Base-by-base conservation (phyloP, 331 rosid species). In the Malus hybrid region DNA sequence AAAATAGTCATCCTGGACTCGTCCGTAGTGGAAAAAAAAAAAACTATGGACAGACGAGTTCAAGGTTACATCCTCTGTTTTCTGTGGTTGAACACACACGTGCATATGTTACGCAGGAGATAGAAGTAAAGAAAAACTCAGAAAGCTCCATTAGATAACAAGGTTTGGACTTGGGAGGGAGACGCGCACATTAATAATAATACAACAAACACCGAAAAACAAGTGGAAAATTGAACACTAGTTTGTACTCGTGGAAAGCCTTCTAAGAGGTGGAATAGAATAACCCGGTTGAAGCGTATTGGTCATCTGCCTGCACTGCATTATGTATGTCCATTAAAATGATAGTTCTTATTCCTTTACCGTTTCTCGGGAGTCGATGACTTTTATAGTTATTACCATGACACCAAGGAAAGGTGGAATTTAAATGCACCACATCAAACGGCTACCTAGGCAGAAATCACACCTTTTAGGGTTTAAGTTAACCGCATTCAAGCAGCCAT, bases 401-500 rank as follows among this genome's bases (percentile, higher is more conserved):
- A 14, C 53, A 48, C 53, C 53, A 48, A 14, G 14, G 7, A 14
- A 48, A 13, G 46, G 46, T 42, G 46, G 13, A 42, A 42, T 42
- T 42, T 16, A 48, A 50, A 50, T 50, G 56, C 19, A 15, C 44
- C 32, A 22, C 10, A 32, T 24, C 22, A 57, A 26, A 19, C 2
- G 29, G 22, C 20, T 20, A 19, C 10, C 20, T 4, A 67, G 34
- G 10, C 8, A 50, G 7, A 73, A 63, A 26, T 53, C 5, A 11
- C 36, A 32, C 5, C 16, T 7, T 7, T 24, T 5, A 16, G 56
- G 56, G 9, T 50, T 16, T 6, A 16, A 50, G 56, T 50, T 50
- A 50, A 50, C 56, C 56, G 7, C 10, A 77, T 71, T 89, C 86
- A 94, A 75, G 89, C 89, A 62, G 84, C 79, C 93, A 91, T 90